phyloP scores from a whole-genome alignment of 2,329 filamentous ascomycete genomes.

The Phialophora expanda region DNA sequence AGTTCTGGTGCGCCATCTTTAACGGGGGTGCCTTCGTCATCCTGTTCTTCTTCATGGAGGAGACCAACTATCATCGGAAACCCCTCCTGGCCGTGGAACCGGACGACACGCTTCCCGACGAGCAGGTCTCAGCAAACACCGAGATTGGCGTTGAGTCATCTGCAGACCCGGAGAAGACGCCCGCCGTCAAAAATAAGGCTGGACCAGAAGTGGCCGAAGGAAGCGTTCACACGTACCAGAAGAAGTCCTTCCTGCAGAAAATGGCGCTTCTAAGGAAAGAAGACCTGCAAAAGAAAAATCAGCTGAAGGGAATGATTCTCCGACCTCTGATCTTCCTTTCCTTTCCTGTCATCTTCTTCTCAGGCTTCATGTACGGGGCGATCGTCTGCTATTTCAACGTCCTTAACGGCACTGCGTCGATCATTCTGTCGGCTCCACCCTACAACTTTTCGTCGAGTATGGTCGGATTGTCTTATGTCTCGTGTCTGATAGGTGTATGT shows the following conservation, averaged over 20 bases:
- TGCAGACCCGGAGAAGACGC: background rate
- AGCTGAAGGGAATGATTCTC: slow-evolving; percentile 25
- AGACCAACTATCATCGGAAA: slow-evolving; percentile 31
- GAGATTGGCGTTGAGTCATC: background rate
- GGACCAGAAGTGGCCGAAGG: too few species aligned
- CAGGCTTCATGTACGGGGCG: slow-evolving; percentile 49
- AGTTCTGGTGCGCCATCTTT: slow-evolving; percentile 33
- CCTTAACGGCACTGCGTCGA: slow-evolving; percentile 49
- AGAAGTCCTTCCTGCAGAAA: slow-evolving; percentile 29
- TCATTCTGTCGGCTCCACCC: slow-evolving; percentile 45
- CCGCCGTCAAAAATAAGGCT: background rate
- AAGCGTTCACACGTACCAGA: background rate
- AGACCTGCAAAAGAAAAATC: slow-evolving; percentile 19
- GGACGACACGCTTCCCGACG: background rate
- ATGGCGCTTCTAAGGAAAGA: slow-evolving; percentile 24
- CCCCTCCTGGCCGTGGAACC: background rate
- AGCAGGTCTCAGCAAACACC: too few species aligned
- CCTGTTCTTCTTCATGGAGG: slow-evolving; percentile 14
- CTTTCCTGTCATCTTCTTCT: slow-evolving; percentile 48
- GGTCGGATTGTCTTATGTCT: slow-evolving; percentile 48
- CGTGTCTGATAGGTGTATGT: slow-evolving; percentile 35
- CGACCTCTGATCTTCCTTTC: slow-evolving; percentile 38
- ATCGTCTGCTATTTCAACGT: slow-evolving; percentile 52
- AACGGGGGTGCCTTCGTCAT: slow-evolving; percentile 25
- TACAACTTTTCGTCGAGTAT: slow-evolving; percentile 49